These are phyloP conservation scores for Euphrasia confusa DNA, from an alignment of 257 asterid genomes.

Conservation along the genomic window DNA sequence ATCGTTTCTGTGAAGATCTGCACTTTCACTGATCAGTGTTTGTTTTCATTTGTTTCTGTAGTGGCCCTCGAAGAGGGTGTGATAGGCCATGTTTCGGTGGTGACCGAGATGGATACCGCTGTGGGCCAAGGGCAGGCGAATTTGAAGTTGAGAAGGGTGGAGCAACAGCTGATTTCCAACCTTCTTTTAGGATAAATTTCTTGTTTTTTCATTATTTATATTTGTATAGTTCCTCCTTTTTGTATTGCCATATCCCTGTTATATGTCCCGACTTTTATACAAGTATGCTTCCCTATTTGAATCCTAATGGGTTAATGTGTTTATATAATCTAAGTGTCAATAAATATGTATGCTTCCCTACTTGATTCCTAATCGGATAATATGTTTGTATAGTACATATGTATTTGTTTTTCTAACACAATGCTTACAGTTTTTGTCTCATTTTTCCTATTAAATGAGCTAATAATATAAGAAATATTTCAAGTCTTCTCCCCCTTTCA, in stretches of 20 bases:
- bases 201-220: neutral
- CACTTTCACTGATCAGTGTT: neutral
- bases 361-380: too few species aligned
- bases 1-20: neutral
- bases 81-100: slow-evolving; percentile 71
- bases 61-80: slow-evolving; percentile 89
- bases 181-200: slow-evolving; percentile 69
- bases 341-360: too few species aligned
- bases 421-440: neutral
- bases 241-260: neutral
- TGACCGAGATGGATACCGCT: slow-evolving; percentile 86
- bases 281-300: neutral
- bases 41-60: slow-evolving; percentile 15
- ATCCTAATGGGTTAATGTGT: neutral
- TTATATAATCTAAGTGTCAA: too few species aligned
- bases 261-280: neutral
- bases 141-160: slow-evolving; percentile 77
- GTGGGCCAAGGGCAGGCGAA: too few species aligned
- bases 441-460: neutral
- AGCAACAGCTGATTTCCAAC: slow-evolving; percentile 87
- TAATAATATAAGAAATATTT: neutral
- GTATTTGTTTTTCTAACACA: neutral
- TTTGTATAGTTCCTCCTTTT: neutral
- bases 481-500: too few species aligned
- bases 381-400: neutral